Base-by-base conservation (phyloP, 2,329 filamentous ascomycete species). In the Conoideocrella luteorostrata region DNA sequence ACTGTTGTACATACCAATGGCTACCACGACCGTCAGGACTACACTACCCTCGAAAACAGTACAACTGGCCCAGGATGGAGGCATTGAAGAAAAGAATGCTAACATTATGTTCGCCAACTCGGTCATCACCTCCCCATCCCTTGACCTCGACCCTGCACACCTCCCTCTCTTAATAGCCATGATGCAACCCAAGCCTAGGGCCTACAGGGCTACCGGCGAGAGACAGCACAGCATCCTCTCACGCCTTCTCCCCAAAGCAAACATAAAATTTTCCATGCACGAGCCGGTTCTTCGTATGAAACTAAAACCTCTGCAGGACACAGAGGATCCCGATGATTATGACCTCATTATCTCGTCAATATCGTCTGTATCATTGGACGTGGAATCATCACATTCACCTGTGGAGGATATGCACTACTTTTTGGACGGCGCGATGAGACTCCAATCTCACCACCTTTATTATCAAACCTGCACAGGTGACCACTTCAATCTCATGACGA, bases 21-120 rank as follows among this genome's bases (percentile, higher is more conserved):
- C 91, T 17, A 98, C 93, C 2, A 95, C 90, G 3, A 98, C 83
- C 0, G 80, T 97, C 47, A 88, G 91, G 62, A 97, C 93, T 0
- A 98, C 94, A 0, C 68, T 97, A 7, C 91, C 91, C 5, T 94
- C 93, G 11, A 96, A 97, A 64, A 95, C 90, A 0, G 83, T 98
- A 10, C 86, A 91, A 59, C 77, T 90, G 43, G 78, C 82, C 2
- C 77, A 82, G 46, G 77, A 84, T 26, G 84, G 84, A 15, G 83
- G 79, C 29, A 73, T 77, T 10, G 84, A 86, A 52, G 89, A 97
- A 64, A 82, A 88, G 49, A 98, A 98, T 57, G 86, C 88, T 39
- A 98, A 98, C 59, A 93, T 98, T 30, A 72, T 98, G 13, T 96
- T 96, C 60, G 90, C 91, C 32, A 98, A 98, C 62, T 81, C 95